These are phyloP conservation scores for Suhomyces wounanorum DNA, from an alignment of 1,139 yeast species.

Conservation along the genomic window DNA sequence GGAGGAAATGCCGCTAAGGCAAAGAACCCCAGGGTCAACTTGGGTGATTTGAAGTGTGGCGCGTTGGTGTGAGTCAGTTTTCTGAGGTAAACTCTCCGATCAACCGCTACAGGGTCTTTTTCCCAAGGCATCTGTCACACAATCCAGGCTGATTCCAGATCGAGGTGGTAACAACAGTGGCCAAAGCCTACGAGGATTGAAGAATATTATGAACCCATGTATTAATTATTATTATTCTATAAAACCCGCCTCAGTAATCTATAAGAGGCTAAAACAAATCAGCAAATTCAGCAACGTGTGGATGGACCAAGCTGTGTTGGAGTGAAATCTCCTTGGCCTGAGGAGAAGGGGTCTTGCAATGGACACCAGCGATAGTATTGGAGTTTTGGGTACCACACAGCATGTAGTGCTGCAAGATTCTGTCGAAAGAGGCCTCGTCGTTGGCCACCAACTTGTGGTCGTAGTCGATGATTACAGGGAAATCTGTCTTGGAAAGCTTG, in stretches of 20 bases:
- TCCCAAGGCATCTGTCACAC: too few relatives aligned
- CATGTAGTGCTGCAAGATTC: slow-evolving; percentile 46
- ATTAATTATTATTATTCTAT: slow-evolving; percentile 10
- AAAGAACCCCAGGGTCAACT: too few relatives aligned
- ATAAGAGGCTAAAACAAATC: slow-evolving; percentile 37
- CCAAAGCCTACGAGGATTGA: not conserved
- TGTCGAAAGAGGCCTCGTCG: slow-evolving; percentile 44
- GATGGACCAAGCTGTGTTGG: slow-evolving; percentile 36
- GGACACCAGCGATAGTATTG: slow-evolving; percentile 13
- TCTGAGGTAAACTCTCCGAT: too few relatives aligned
- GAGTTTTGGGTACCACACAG: slow-evolving; percentile 41
- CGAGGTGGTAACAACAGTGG: too few relatives aligned
- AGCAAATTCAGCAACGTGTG: slow-evolving; percentile 51
- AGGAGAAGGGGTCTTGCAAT: slow-evolving; percentile 11
- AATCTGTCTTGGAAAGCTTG: slow-evolving; percentile 15
- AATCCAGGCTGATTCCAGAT: not conserved
- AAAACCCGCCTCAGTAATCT: slow-evolving; percentile 3
- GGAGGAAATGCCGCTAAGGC: too few relatives aligned
- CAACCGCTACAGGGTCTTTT: too few relatives aligned
- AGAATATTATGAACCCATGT: not conserved
- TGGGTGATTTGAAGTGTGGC: too few relatives aligned
- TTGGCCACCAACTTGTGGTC: slow-evolving; percentile 54
- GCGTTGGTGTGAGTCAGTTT: too few relatives aligned
- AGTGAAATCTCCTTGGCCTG: slow-evolving; percentile 2
- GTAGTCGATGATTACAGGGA: slow-evolving; percentile 62